Evolutionary conservation across 306 rosid genomes (phyloP).

Genomic region (Adenanthera pavonina): DNA sequence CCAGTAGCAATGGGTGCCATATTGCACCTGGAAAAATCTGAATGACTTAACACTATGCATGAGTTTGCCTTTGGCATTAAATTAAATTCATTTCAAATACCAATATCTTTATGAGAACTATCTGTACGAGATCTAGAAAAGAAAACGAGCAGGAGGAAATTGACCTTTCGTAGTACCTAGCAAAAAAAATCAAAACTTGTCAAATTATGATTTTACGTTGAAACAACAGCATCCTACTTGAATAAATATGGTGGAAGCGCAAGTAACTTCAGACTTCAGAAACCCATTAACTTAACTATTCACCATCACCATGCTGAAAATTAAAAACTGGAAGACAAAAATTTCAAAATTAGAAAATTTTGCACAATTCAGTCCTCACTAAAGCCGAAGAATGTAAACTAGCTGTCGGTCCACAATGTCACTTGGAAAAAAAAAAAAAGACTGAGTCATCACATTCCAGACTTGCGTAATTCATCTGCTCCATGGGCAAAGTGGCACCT

Average conservation of each 20-base stretch:
- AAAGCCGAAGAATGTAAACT: not conserved
- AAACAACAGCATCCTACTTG: not conserved
- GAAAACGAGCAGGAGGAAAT: too few species aligned
- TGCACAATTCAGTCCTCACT: not conserved
- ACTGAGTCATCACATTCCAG: conserved; percentile 42
- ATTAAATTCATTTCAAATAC: too few species aligned
- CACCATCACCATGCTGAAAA: not conserved
- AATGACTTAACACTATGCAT: too few species aligned
- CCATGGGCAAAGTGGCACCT: conserved; percentile 81
- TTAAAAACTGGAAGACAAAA: not conserved
- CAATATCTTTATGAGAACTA: too few species aligned
- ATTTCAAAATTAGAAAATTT: not conserved
- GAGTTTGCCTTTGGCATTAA: too few species aligned
- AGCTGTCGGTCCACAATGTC: not conserved
- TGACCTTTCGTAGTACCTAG: too few species aligned
- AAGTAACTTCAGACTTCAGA: not conserved
- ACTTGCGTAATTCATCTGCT: conserved; percentile 58
- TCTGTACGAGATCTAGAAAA: too few species aligned
- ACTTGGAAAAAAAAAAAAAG: not conserved
- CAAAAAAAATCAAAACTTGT: not conserved
- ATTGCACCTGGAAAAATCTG: too few species aligned
- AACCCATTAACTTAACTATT: not conserved
- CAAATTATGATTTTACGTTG: not conserved
- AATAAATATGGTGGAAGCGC: not conserved
- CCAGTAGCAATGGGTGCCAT: too few species aligned